A percentile compares a stretch with the other conserved stretches of the same genome.
These are phyloP conservation scores for Pichia kudriavzevii DNA, from an alignment of 1,139 yeast species.

Conservation along the genomic window DNA sequence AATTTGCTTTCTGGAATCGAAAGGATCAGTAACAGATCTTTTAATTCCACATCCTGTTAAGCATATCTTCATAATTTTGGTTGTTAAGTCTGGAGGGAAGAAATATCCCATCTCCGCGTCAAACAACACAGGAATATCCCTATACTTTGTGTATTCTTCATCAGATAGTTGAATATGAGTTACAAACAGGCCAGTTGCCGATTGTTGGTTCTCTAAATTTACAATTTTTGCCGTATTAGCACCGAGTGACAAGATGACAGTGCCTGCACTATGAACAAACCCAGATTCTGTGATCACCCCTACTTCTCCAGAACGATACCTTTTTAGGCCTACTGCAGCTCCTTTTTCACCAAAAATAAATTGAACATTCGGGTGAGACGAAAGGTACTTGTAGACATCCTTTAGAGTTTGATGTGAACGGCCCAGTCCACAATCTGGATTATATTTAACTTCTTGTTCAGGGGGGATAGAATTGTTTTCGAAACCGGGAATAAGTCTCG, in stretches of 20 bases:
- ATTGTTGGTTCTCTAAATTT: constrained; percentile 30
- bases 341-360: constrained; percentile 30
- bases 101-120: constrained; percentile 42
- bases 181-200: constrained; percentile 34
- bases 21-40: constrained; percentile 11
- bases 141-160: constrained; percentile 25
- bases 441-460: constrained; percentile 16
- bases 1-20: constrained; percentile 12
- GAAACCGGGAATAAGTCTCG: constrained; percentile 11
- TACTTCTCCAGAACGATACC: constrained; percentile 9
- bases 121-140: constrained; percentile 32
- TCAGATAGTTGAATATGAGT: constrained; percentile 30
- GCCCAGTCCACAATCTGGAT: constrained; percentile 31
- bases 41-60: constrained; percentile 26
- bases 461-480: constrained; percentile 12
- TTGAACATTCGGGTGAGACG: constrained; percentile 19
- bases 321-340: constrained; percentile 16
- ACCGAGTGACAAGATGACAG: constrained; percentile 30
- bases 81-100: constrained; percentile 38
- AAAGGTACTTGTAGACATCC: constrained; percentile 21
- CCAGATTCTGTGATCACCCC: constrained; percentile 19
- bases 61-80: constrained; percentile 33
- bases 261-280: constrained; percentile 24
- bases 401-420: constrained; percentile 28
- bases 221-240: constrained; percentile 31